Evolutionary conservation across 176 grass and related monocot species (phyloP).

Genomic region (Oryza meridionalis): DNA sequence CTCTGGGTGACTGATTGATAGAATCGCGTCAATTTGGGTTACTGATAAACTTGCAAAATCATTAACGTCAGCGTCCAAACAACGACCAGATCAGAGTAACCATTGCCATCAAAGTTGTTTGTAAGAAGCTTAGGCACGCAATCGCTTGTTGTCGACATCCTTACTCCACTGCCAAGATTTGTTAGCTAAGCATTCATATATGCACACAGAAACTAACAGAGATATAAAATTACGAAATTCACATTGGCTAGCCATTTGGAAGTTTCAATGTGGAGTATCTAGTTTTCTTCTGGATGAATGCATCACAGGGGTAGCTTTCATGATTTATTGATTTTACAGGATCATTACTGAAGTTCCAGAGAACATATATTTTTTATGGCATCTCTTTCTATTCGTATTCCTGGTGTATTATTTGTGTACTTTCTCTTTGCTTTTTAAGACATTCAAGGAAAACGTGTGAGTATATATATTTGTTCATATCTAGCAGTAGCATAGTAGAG

Average conservation of each 20-base stretch:
- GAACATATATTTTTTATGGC: neutral
- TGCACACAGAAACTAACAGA: constrained; percentile 49
- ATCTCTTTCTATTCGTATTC: constrained; percentile 20
- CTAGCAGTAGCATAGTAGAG: constrained; percentile 17
- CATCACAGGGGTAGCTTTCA: constrained; percentile 35
- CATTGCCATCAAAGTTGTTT: constrained; percentile 78
- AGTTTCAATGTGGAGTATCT: constrained; percentile 24
- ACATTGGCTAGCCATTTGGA: constrained; percentile 29
- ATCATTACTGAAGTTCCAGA: constrained; percentile 26
- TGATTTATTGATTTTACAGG: constrained; percentile 30
- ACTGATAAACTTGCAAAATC: constrained; percentile 49
- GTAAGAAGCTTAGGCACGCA: constrained; percentile 66
- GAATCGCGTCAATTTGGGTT: constrained; percentile 47
- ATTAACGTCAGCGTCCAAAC: constrained; percentile 47
- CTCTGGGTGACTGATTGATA: constrained; percentile 44
- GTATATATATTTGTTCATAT: neutral
- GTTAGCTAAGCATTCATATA: constrained; percentile 54
- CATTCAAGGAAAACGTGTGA: neutral
- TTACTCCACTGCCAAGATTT: constrained; percentile 53
- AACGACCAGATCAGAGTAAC: constrained; percentile 50
- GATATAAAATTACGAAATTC: constrained; percentile 45
- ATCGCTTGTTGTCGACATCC: constrained; percentile 44
- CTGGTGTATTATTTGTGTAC: neutral
- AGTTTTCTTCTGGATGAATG: constrained; percentile 52
- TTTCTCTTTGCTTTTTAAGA: constrained; percentile 23